Conservation (phyloP, 345 rosid species). For the Camelina hispida region DNA sequence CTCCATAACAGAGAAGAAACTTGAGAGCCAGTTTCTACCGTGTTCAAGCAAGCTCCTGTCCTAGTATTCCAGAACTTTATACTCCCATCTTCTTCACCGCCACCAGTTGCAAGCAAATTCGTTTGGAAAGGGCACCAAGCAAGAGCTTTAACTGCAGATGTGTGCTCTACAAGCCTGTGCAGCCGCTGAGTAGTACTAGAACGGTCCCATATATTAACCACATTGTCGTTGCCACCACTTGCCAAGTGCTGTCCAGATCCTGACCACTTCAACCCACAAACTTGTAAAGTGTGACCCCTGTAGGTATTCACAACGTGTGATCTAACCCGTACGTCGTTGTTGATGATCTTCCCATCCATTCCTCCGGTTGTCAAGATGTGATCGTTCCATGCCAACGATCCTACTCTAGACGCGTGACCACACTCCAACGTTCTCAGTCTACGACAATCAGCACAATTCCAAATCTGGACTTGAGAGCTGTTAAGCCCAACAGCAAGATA, state of each 20-base stretch:
- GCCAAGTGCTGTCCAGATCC: slow-evolving; percentile 51
- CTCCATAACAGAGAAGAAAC: no score
- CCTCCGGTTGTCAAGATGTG: background rate
- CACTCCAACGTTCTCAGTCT: slow-evolving; percentile 41
- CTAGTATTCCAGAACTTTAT: slow-evolving; percentile 28
- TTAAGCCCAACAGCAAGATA: slow-evolving; percentile 39
- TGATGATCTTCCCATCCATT: no score
- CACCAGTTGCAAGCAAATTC: slow-evolving; percentile 29
- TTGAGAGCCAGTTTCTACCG: no score
- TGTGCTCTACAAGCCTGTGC: slow-evolving; percentile 43
- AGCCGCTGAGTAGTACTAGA: slow-evolving; percentile 9
- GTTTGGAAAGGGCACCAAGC: slow-evolving; percentile 45
- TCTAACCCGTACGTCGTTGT: no score
- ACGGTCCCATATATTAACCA: slow-evolving; percentile 50
- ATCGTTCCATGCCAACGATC: slow-evolving; percentile 5
- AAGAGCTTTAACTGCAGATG: slow-evolving; percentile 52
- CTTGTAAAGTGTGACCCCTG: slow-evolving; percentile 15
- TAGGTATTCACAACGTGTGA: no score
- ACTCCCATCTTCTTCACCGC: slow-evolving; percentile 18
- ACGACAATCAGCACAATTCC: slow-evolving; percentile 35
- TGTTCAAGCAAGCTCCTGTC: background rate
- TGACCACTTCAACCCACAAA: slow-evolving; percentile 56
- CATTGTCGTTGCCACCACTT: slow-evolving; percentile 63
- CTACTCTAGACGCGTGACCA: slow-evolving; percentile 34
- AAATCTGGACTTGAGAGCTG: slow-evolving; percentile 32